These are phyloP conservation scores for Rhododendron griersonianum DNA, from an alignment of 148 eudicot species.

Conservation along the genomic window DNA sequence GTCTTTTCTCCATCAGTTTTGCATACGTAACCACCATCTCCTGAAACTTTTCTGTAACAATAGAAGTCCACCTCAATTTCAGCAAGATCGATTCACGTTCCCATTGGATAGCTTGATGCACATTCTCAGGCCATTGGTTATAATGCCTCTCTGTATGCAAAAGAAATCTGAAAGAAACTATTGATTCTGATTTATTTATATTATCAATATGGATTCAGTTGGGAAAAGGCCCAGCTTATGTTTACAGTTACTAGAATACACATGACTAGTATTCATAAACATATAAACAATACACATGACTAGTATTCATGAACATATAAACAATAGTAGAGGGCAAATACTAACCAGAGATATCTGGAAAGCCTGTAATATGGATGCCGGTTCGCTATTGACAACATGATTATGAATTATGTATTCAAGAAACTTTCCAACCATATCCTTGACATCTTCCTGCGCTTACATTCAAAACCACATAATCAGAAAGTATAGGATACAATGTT, in stretches of 20 bases:
- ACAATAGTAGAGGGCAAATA: conserved; percentile 1
- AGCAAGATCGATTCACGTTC: background rate
- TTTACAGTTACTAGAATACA: background rate
- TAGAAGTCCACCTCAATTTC: background rate
- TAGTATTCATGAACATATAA: background rate
- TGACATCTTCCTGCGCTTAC: conserved; percentile 58
- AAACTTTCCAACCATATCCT: conserved; percentile 41
- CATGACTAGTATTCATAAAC: background rate
- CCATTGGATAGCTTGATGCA: background rate
- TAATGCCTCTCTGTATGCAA: background rate
- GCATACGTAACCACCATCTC: background rate
- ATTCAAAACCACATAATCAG: conserved; percentile 5
- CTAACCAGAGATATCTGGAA: conserved; percentile 81
- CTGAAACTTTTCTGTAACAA: background rate
- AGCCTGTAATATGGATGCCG: conserved; percentile 62
- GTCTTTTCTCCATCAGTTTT: background rate
- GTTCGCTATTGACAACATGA: conserved; percentile 55
- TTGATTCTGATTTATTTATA: background rate
- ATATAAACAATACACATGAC: background rate
- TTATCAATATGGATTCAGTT: background rate
- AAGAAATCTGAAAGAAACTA: background rate
- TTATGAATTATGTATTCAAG: conserved; percentile 61
- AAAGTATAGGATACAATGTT: background rate
- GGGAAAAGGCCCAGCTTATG: background rate
- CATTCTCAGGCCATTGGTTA: background rate